Base-by-base conservation (phyloP, 2,329 filamentous ascomycete species). In the Alternaria sp. region DNA sequence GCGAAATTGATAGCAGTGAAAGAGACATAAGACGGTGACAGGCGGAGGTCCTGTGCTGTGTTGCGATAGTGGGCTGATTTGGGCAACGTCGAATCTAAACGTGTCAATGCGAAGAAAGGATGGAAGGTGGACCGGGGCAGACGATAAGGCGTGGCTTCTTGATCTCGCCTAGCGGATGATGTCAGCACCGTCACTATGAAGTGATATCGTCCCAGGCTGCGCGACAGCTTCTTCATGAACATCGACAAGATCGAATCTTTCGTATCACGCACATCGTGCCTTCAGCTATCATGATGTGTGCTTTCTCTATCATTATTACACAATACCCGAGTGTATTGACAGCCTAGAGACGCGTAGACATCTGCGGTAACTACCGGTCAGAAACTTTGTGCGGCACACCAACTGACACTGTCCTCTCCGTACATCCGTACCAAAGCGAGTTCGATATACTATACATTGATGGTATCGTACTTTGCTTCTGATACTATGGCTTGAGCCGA, bases 91-190 rank as follows among this genome's bases (percentile, higher is more conserved):
- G 20, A 22, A 16, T 36, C 12, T 9, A 38, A n/a, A 32, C 20
- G 46, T 50, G 46, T 34, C n/a, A 14, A 36, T 36, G 46, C 12
- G 22, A 38, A 12, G 18, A 3, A 5, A 25, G 10, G 32, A 9
- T 50, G 34, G 30, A 50, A 25, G 32, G 14, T 38, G 20, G 46
- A 30, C 32, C 32, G 22, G 30, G 36, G 40, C 40, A 43, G 40
- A 43, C 11, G 5, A 43, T 16, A 7, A 28, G 22, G 34, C 36
- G 14, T 25, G 20, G 50, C 36, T 22, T 27, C 49, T 41, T 14
- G 25, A 30, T 18, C 22, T 27, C 20, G 50, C 36, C 36, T 41
- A 52, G 50, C 50, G 50, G 34, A 52, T 52, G 36, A 41, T 41
- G 50, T 52, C 50, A 27, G 36, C 50, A 30, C 36, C 46, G 20